Base-by-base conservation (phyloP, 179 eudicot species). In the Sideroxylon spinosum region DNA sequence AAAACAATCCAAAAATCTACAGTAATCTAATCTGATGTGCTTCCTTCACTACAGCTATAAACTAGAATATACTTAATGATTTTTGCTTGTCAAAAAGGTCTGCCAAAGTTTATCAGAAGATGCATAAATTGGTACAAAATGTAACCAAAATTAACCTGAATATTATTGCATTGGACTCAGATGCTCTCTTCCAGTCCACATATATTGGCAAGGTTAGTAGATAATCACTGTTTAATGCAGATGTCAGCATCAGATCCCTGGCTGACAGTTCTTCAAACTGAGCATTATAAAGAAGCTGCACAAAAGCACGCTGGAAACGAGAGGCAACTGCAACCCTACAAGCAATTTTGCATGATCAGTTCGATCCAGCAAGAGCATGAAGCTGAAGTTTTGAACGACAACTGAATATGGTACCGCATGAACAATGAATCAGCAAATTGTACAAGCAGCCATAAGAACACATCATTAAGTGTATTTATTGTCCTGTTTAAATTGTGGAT, bases 141-240 rank as follows among this genome's bases (percentile, higher is more conserved):
- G 10, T 71, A 80, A 11, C 20, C 44, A 69, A 65, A 68, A 28
- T 52, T 81, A 64, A 94, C 98, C 98, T 93, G 92, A 91, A 94
- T 85, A 95, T 89, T 79, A 95, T 89, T 73, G 95, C 93, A 83
- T 88, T 90, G 20, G 98, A 90, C 78, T 90, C 91, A 26, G 91
- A 87, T 76, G 97, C 95, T 85, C 76, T 93, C 87, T 91, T 93
- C 98, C 98, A 95, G 85, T 95, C 98, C 82, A 95, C 92, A 85
- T 90, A 89, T 78, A 95, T 84, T 28, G 98, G 98, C 85, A 95
- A 85, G 19, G 93, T 95, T 48, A 95, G 95, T 57, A 95, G 92
- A 83, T 93, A 95, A 86, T 95, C 98, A 53, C 87, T 90, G 81
- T 95, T 95, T 67, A 95, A 82, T 16, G 97, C 90, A 52, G 98